These are phyloP conservation scores for Aphanomyces invadans DNA, from an alignment of 352 stramenopile species.

Conservation along the genomic window DNA sequence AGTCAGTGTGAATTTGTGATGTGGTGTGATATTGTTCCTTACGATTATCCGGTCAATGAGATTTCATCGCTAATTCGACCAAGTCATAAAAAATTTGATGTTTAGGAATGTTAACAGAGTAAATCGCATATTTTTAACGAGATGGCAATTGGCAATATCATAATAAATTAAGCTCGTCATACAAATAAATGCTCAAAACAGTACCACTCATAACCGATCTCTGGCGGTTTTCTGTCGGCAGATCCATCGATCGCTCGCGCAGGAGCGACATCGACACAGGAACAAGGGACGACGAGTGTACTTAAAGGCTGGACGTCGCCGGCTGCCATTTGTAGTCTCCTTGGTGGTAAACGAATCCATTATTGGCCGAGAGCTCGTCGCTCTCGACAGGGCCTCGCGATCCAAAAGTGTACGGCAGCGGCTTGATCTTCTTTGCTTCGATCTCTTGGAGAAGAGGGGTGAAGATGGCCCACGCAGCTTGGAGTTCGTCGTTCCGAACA, in stretches of 20 bases:
- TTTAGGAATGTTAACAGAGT: too few relatives aligned
- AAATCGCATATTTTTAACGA: too few relatives aligned
- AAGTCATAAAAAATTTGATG: too few relatives aligned
- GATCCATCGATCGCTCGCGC: not conserved
- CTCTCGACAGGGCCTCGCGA: slow-evolving; percentile 53
- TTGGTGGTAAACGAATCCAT: slow-evolving; percentile 22
- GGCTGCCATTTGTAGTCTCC: slow-evolving; percentile 19
- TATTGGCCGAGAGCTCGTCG: slow-evolving; percentile 27
- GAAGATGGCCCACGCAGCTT: slow-evolving; percentile 85
- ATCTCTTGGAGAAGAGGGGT: slow-evolving; percentile 84
- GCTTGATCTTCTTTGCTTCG: slow-evolving; percentile 51
- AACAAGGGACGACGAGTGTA: not conserved
- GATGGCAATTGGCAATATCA: too few relatives aligned
- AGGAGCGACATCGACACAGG: not conserved
- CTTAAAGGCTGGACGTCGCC: not conserved
- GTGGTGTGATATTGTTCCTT: too few relatives aligned
- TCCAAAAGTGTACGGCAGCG: slow-evolving; percentile 62
- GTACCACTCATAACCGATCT: not conserved
- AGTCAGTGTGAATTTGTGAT: too few relatives aligned
- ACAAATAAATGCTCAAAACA: not conserved
- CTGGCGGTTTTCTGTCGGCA: not conserved
- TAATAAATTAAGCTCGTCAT: not conserved
- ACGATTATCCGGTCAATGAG: not conserved
- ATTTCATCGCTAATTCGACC: too few relatives aligned
- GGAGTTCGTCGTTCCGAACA: slow-evolving; percentile 88